Evolutionary conservation across 2,329 filamentous ascomycete genomes (phyloP).

Genomic region (Fusarium sp.): DNA sequence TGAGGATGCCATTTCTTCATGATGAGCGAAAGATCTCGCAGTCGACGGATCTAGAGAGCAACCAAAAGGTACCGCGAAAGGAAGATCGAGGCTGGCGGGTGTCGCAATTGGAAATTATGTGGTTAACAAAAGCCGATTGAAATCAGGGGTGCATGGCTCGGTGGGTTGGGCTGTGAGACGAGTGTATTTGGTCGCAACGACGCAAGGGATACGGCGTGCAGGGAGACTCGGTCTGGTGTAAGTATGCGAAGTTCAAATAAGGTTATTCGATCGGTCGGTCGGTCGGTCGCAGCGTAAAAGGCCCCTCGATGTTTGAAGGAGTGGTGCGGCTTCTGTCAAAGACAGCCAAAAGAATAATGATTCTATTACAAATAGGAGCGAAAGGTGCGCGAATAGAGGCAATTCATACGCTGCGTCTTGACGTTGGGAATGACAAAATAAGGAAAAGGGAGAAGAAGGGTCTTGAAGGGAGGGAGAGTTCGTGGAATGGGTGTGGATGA

Average conservation of each 20-base stretch:
- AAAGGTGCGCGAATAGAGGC: constrained; percentile 16
- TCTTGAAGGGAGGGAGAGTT: constrained; percentile 33
- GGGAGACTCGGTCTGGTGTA: constrained; percentile 16
- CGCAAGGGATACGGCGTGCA: constrained; percentile 30
- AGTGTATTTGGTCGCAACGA: constrained; percentile 15
- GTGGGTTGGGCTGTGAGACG: constrained; percentile 9
- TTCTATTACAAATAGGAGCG: constrained; percentile 8
- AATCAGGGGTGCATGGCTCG: constrained; percentile 44
- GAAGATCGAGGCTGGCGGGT: constrained; percentile 7
- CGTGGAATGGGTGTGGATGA: constrained; percentile 39
- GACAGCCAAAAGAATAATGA: constrained; percentile 46
- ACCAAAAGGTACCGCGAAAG: constrained; percentile 14
- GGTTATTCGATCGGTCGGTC: constrained; percentile 10
- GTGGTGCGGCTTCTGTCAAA: constrained; percentile 55
- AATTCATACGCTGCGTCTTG: constrained; percentile 30
- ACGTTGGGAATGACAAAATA: constrained; percentile 26
- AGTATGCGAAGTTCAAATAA: neutral
- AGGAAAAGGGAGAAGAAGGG: constrained; percentile 29
- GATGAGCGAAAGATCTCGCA: constrained; percentile 21
- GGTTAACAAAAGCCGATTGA: constrained; percentile 8
- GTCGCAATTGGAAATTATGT: constrained; percentile 22
- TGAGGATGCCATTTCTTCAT: constrained; percentile 54
- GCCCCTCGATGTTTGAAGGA: constrained; percentile 45
- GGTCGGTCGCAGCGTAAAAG: constrained; percentile 17
- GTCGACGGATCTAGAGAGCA: constrained; percentile 10